Base-by-base conservation (phyloP, 129 eudicot species). In the Escallonia rubra region DNA sequence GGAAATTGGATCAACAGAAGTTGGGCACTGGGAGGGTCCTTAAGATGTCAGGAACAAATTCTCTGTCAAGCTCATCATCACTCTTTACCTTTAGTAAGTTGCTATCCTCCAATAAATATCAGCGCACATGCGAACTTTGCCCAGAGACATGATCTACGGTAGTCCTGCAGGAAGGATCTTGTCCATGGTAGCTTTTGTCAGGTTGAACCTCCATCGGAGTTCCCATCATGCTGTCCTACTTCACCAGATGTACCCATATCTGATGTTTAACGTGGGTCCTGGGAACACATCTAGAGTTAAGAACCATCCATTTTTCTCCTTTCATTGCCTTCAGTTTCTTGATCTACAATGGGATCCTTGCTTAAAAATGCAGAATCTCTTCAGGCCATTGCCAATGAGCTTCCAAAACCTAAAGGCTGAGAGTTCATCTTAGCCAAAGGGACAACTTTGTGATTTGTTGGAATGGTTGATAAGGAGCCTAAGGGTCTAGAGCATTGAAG, bases 131-230 rank as follows among this genome's bases (percentile, higher is more conserved):
- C 72, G 43, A 61, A 53, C 63, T 59, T 74, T 60, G 45, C 53
- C 54, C 67, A 60, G 68, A 67, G 73, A 74, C 78, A 58, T 57
- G 78, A 74, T 62, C 68, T 66, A 15, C 60, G 78, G 45, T 67
- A 43, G 34, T 43, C 61, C 68, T 74, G 62, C 73, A 39, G 72
- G 62, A 59, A 53, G 73, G 65, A 64, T 55, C 47, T 67, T 46
- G 73, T 61, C 67, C 68, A 52, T 59, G 51, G 51, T 10, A 9
- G 41, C 68, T 74, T 74, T 74, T 67, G 79, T 67, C 79, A 67
- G 79, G 43, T 74, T 74, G 68, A 67, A 67, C 48, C 61, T 50
- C 66, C 78, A 67, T 73, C 66, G 67, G 59, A 74, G 62, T 74
- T 74, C 72, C 50, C 72, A 66, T 66, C 67, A 58, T 74, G 49